Percentiles rank a stretch among this genome's conserved stretches.
phyloP scores from a whole-genome alignment of 2,329 filamentous ascomycete species.

The Epichloe aotearoae region DNA sequence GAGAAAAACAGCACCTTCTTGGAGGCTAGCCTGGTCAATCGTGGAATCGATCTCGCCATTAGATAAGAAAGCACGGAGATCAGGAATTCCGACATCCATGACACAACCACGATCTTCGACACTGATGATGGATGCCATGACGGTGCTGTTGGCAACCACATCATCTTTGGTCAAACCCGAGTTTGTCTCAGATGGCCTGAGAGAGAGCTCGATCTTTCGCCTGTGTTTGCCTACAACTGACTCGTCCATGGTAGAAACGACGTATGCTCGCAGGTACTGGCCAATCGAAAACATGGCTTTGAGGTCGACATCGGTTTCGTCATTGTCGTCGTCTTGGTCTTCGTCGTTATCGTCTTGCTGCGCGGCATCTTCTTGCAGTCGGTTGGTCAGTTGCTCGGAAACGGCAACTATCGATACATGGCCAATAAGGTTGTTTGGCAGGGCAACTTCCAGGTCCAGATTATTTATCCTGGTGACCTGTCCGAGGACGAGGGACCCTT shows the following conservation, averaged over 20 bases:
- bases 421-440: constrained; percentile 87
- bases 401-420: constrained; percentile 88
- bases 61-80: constrained; percentile 70
- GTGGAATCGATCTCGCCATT: constrained; percentile 64
- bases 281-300: constrained; percentile 65
- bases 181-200: constrained; percentile 70
- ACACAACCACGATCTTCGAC: constrained; percentile 93
- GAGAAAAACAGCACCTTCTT: constrained; percentile 73
- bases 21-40: constrained; percentile 52
- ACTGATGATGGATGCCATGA: constrained; percentile 81
- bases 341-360: constrained; percentile 39
- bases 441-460: constrained; percentile 64
- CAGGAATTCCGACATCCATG: constrained; percentile 75
- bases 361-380: constrained; percentile 55
- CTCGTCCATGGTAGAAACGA: constrained; percentile 65
- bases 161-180: constrained; percentile 58
- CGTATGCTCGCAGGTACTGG: constrained; percentile 77
- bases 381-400: constrained; percentile 64
- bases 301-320: constrained; percentile 54
- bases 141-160: constrained; percentile 58
- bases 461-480: constrained; percentile 71
- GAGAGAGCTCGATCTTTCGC: constrained; percentile 74
- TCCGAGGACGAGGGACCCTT: constrained; percentile 78
- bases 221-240: constrained; percentile 49
- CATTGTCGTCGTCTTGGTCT: constrained; percentile 22